Evolutionary conservation across 257 asterid species (phyloP).

Genomic region (Scutellaria barbata): DNA sequence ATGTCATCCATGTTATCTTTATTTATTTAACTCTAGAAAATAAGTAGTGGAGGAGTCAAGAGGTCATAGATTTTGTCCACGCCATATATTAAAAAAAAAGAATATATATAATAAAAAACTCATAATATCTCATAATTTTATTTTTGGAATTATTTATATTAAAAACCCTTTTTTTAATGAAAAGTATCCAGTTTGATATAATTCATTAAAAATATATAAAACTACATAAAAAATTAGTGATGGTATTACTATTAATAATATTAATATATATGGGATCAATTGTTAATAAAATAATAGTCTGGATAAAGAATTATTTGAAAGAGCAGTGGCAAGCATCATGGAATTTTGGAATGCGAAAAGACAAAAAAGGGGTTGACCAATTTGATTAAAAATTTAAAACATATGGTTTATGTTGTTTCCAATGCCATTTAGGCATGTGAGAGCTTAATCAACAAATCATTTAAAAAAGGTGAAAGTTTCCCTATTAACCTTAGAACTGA

Average conservation of each 20-base stretch:
- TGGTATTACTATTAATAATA: no score
- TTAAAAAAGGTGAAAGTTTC: slow-evolving; percentile 45
- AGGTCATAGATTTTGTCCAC: slow-evolving; percentile 47
- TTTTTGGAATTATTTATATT: no score
- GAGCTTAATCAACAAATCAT: slow-evolving; percentile 43
- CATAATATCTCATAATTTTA: no score
- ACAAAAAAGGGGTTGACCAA: slow-evolving; percentile 50
- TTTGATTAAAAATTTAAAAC: slow-evolving; percentile 35
- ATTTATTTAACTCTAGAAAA: slow-evolving; percentile 32
- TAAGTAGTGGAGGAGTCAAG: slow-evolving; percentile 59
- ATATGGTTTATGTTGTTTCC: slow-evolving; percentile 67
- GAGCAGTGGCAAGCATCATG: slow-evolving; percentile 62
- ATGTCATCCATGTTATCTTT: slow-evolving; percentile 28
- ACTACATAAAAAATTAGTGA: no score
- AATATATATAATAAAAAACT: not conserved
- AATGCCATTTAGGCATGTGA: slow-evolving; percentile 79
- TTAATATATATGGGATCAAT: no score
- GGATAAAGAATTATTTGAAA: slow-evolving; percentile 28
- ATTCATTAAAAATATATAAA: no score
- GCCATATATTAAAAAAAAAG: slow-evolving; percentile 29
- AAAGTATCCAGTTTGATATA: no score
- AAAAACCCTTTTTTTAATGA: no score
- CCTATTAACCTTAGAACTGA: slow-evolving; percentile 42
- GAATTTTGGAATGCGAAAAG: slow-evolving; percentile 52
- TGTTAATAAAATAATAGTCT: not conserved